phyloP scores from a whole-genome alignment of 179 eudicot species.

The Silene coronaria region DNA sequence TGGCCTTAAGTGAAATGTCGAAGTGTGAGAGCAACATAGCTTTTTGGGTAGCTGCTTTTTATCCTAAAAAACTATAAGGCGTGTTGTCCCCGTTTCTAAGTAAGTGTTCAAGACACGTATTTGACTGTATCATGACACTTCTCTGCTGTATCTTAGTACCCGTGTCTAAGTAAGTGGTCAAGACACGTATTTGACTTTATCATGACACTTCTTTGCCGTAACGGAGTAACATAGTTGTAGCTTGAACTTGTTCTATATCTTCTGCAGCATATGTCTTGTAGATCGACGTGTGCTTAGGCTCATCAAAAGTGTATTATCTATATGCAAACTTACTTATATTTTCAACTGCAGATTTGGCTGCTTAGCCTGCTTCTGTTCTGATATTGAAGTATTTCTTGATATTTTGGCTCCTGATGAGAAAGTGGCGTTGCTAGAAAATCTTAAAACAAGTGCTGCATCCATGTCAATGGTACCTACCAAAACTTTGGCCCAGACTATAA shows the following conservation, averaged over 20 bases:
- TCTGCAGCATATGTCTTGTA: conserved; percentile 6
- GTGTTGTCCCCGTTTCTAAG: too few species aligned
- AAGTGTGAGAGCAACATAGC: too few species aligned
- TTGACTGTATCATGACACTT: too few species aligned
- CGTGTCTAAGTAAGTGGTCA: too few species aligned
- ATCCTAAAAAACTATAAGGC: too few species aligned
- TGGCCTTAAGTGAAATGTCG: too few species aligned
- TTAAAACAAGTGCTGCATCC: conserved; percentile 38
- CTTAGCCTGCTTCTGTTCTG: conserved; percentile 79
- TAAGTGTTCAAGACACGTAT: too few species aligned
- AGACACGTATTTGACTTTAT: too few species aligned
- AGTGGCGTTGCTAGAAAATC: conserved; percentile 44
- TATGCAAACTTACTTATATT: background rate
- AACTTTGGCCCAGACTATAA: conserved; percentile 55
- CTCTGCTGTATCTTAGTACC: too few species aligned
- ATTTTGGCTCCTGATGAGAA: conserved; percentile 47
- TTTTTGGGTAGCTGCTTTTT: too few species aligned
- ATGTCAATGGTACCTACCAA: conserved; percentile 33
- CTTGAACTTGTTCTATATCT: background rate
- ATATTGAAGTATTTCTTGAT: conserved; percentile 66
- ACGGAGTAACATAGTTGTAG: background rate
- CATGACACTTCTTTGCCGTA: too few species aligned
- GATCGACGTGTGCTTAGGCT: background rate
- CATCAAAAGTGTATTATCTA: background rate
- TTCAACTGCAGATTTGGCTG: conserved; percentile 68